Conservation (phyloP, 176 grass and related monocot species). For the Aegilops speltoides region DNA sequence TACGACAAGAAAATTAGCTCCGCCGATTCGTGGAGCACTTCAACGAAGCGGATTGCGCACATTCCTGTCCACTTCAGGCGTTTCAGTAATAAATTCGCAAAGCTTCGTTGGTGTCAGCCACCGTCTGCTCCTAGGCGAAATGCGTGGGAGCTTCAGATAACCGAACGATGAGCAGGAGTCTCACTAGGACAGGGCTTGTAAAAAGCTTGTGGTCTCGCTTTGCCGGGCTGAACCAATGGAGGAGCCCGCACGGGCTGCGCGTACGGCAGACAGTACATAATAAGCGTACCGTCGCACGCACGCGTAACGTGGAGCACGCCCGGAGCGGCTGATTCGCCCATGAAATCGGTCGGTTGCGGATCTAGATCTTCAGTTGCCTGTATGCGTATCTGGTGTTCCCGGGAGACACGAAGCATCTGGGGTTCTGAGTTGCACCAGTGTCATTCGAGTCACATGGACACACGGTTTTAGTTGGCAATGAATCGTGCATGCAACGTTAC, state of each 20-base stretch:
- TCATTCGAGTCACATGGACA: background rate
- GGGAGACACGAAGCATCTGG: background rate
- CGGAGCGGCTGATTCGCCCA: background rate
- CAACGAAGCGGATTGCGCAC: background rate
- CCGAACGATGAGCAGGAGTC: no score
- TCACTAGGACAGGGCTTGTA: background rate
- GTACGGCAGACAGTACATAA: no score
- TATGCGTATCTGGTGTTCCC: background rate
- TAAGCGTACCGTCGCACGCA: no score
- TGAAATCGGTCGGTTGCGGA: background rate
- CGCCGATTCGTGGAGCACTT: background rate
- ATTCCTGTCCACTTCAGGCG: background rate
- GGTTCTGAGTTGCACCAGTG: background rate
- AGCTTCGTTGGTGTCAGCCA: background rate
- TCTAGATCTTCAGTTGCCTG: background rate
- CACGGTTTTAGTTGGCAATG: background rate
- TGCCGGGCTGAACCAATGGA: no score
- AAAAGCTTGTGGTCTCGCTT: background rate
- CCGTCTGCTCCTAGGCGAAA: background rate
- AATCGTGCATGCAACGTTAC: background rate
- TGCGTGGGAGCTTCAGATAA: background rate
- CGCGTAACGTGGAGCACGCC: background rate
- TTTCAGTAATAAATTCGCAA: background rate
- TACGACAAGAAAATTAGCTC: background rate
- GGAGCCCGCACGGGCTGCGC: no score